Evolutionary conservation across 2,329 filamentous ascomycete species (phyloP).

Genomic region (Phyllosticta citrichinensis): DNA sequence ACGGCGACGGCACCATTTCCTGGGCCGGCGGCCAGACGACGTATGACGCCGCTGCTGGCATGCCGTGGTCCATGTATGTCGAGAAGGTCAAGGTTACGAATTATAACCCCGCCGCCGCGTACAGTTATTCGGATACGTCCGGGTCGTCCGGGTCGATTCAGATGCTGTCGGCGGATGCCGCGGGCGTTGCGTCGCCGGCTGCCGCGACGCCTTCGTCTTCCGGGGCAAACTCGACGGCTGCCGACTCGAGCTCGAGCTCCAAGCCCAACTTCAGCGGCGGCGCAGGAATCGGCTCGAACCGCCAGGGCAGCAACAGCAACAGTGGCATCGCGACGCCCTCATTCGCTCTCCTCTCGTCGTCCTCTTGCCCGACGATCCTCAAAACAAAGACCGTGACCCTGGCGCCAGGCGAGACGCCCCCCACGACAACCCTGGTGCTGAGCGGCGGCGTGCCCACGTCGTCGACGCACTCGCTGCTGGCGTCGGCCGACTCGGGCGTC

Average conservation of each 20-base stretch:
- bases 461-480: not conserved
- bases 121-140: conserved; percentile 40
- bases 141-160: conserved; percentile 42
- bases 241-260: not conserved
- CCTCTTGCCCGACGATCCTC: not conserved
- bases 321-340: not conserved
- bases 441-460: conserved; percentile 1
- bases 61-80: conserved; percentile 43
- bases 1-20: conserved; percentile 46
- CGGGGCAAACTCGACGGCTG: not conserved
- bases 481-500: not conserved
- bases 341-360: not conserved
- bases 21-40: conserved; percentile 56
- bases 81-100: conserved; percentile 42
- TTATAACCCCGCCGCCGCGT: conserved; percentile 41
- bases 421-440: not conserved
- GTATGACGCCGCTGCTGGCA: conserved; percentile 31
- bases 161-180: not conserved
- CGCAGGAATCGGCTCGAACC: not conserved
- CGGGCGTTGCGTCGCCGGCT: not conserved
- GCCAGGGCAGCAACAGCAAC: not conserved
- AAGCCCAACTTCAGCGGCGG: not conserved
- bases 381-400: conserved; percentile 1
- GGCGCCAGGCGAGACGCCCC: conserved; percentile 3
- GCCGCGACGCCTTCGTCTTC: not conserved